These are phyloP conservation scores for Pythium aquatile DNA, from an alignment of 352 stramenopile species.

Conservation along the genomic window DNA sequence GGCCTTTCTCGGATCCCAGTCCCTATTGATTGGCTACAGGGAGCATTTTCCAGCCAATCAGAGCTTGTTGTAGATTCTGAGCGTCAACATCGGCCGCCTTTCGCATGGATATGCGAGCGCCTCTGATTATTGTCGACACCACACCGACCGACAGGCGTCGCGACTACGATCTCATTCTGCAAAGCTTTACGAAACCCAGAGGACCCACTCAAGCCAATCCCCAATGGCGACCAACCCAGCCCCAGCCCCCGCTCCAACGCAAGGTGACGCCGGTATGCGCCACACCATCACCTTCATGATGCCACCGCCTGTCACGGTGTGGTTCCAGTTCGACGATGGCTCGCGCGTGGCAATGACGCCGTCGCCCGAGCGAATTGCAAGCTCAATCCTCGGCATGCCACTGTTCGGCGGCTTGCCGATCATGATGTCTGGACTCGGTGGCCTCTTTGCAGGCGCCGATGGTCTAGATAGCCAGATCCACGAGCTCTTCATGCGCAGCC, in stretches of 20 bases:
- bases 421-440: conserved; percentile 14
- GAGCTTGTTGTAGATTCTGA: conserved; percentile 1
- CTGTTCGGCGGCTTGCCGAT: conserved; percentile 34
- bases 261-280: conserved; percentile 5
- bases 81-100: not conserved
- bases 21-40: not conserved
- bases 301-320: conserved; percentile 53
- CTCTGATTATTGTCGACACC: conserved; percentile 21
- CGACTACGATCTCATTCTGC: conserved; percentile 27
- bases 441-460: conserved; percentile 8
- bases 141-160: not conserved
- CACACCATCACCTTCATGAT: conserved; percentile 46
- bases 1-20: not conserved
- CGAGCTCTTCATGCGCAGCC: conserved; percentile 63
- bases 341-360: conserved; percentile 49
- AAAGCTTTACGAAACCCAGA: conserved; percentile 25
- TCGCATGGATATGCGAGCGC: not conserved
- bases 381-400: conserved; percentile 30
- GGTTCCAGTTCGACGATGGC: conserved; percentile 58
- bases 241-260: conserved; percentile 25
- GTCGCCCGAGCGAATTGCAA: conserved; percentile 37
- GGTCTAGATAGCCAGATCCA: conserved; percentile 44
- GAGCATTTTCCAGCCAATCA: conserved; percentile 17
- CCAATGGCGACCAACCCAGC: conserved; percentile 15
- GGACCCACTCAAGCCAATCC: not conserved